Evolutionary conservation across 2,329 filamentous ascomycete genomes (phyloP), one percentile per base, ranked within the genome.

Genomic region (Hypoxylon sp.): DNA sequence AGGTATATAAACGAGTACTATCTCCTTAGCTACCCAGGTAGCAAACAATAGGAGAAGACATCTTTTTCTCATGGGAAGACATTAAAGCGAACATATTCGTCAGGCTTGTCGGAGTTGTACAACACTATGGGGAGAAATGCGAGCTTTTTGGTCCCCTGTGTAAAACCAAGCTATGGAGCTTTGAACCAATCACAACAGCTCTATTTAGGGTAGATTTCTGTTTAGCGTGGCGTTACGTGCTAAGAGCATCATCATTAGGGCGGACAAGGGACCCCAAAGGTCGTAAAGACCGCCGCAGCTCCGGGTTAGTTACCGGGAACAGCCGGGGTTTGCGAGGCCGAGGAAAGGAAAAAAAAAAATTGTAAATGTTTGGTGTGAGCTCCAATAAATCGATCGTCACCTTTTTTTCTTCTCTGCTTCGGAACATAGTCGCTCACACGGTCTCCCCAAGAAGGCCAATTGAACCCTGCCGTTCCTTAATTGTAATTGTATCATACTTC

Each of bases 401-500:
- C 10, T 24, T 44, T 44, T 22, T 44, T 20, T 17, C 51, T 43
- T 41, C 61, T 55, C 46, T 53, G 32, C 39, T 58, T 58, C 59
- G 10, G 13, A 57, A 62, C 54, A 60, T 62, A 58, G 20, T 53
- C 48, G 37, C 20, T 5, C 48, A 54, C 19, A 61, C 47, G 28
- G 59, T 49, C 34, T 59, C 59, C 58, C 4, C 24, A 59, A 37
- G 24, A 58, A 62, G 34, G 51, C 55, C 61, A 65, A 70, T 72
- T 68, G 71, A 63, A 63, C 62, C 4, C 68, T 70, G 64, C 59
- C 68, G 53, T 69, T 73, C 67, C 54, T 70, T 73, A 66, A 51
- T 59, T 65, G 57, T 47, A 49, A 50, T 67, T 76, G 73, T 76
- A 76, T 63, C 68, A 72, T 74, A 74, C 62, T 69, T 67, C 64